A percentile compares a stretch with the other conserved stretches of the same genome.
These are phyloP conservation scores for Alternaria ethzedia DNA, from an alignment of 2,329 filamentous ascomycete species.

Conservation along the genomic window DNA sequence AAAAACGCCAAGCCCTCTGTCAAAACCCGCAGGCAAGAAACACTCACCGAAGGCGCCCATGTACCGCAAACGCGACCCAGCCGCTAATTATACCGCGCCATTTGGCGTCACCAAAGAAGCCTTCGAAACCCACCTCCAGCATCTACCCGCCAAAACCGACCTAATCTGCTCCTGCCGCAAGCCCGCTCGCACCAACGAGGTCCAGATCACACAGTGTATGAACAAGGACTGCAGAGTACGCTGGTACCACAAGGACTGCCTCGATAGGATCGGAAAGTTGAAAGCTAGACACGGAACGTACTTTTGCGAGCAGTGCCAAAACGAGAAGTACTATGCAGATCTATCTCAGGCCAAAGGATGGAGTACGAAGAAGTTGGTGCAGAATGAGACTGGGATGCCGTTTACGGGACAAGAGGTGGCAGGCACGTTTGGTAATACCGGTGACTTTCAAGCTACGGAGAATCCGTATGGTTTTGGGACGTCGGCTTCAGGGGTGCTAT, in stretches of 20 bases:
- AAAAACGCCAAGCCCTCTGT: neutral
- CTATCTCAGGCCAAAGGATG: neutral
- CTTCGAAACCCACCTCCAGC: neutral
- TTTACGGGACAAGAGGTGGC: slow-evolving; percentile 1
- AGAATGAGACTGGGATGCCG: neutral
- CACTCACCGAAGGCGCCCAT: neutral
- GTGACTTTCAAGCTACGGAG: neutral
- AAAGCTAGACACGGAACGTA: slow-evolving; percentile 10
- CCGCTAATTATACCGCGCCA: neutral
- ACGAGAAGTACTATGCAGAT: slow-evolving; percentile 9
- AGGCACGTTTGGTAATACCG: neutral
- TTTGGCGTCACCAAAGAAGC: slow-evolving; percentile 1
- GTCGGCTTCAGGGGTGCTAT: neutral
- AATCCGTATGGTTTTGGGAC: slow-evolving; percentile 17
- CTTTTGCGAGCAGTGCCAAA: slow-evolving; percentile 16
- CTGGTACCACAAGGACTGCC: slow-evolving; percentile 32
- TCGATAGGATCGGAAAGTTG: slow-evolving; percentile 21
- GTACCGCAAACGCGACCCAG: slow-evolving; percentile 6
- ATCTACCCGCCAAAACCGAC: slow-evolving; percentile 5
- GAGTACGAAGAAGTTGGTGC: neutral
- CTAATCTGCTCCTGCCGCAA: slow-evolving; percentile 27
- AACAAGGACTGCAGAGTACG: slow-evolving; percentile 18
- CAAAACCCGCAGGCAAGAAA: neutral
- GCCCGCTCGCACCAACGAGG: slow-evolving; percentile 7
- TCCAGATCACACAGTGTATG: slow-evolving; percentile 24